Base-by-base conservation (phyloP, 192 early-diverging fungal species). In the Nowakowskiella sp. region DNA sequence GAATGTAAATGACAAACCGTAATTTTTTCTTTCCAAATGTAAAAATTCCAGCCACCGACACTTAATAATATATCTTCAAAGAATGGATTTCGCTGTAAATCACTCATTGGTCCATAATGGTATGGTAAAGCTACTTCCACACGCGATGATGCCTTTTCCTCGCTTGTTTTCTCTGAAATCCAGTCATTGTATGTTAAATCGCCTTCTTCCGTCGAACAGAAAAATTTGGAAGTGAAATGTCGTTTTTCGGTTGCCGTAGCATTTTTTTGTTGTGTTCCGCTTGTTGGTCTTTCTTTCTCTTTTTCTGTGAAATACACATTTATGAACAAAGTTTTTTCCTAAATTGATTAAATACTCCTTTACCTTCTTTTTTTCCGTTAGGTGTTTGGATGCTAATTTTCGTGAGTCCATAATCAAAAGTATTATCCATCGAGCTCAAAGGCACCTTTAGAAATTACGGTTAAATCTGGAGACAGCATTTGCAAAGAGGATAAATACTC, bases 161-260 rank as follows among this genome's bases (percentile, higher is more conserved):
- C 78, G 33, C 43, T 67, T n/a, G 61, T 49, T 59, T 82, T 74
- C 60, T 80, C 74, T 2, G 64, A 57, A 26, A 70, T 58, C 80
- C 80, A 82, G 46, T 82, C 76, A 2, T 77, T 62, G 33, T 72
- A 80, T 21, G 81, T 70, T 27, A 82, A 53, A 46, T 82, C 80
- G 1, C 80, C 80, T 63, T 82, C 80, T 45, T 82, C 80, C 0
- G 78, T 81, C 8, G 77, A 64, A 34, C 73, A 77, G 55, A 57
- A 82, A 44, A 82, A 79, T 47, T 76, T 79, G 10, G 73, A 70
- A 4, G 43, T 57, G 28, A 21, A 57, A 60, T 6, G 47, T n/a
- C n/a, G 25, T 42, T 65, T 59, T 19, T 25, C 51, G 5, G 34
- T 42, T 39, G n/a, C 3, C 44, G 24, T 25, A 27, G 27, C 48